Base-by-base conservation (phyloP, 345 rosid genomes). In the Limnanthes douglasii region DNA sequence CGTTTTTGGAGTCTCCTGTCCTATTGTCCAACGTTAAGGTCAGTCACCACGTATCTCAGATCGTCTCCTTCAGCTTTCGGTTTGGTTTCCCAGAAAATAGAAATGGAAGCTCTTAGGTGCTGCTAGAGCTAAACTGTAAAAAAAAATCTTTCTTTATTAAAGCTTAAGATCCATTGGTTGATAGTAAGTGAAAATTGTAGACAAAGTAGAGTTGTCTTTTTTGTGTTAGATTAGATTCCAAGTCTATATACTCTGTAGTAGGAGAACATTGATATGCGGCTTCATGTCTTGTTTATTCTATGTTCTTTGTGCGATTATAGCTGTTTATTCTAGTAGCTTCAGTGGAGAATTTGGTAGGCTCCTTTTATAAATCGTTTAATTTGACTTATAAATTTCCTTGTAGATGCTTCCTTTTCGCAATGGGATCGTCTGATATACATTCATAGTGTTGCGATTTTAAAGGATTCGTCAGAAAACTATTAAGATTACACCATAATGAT, bases 1-100 rank as follows among this genome's bases (percentile, higher is more conserved):
- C 99, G 28, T 85, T 81, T 51, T 40, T 92, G 54, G 96, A 92
- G 51, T 85, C 99, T 34, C 99, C 99, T 3, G 93, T 92, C 48
- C 69, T 92, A 36, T 80, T 92, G 34, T 85, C 96, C 35, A 75
- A 81, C 45, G 56, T 81, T 34, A 92, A 92, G 99, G 99, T 74
- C 14, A 10, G 59, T 48, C 5, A 18, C 8, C 23, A 20, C 7
- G 12, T 12, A 12, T 19, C 2, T 5, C 18, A 12, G 8, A 3
- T 5, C 7, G 21, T 29, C 10, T 12, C 13, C 10, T 16, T 25
- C 25, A 12, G 11, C 4, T 15, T 22, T 38, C 19, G 5, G 31
- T 33, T 51, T 37, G 14, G 12, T 39, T 40, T 52, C 24, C 37
- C 36, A 11, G 51, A 43, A 43, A 51, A 57, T 45, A 39, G 63